Evolutionary conservation across 2,329 filamentous ascomycete species (phyloP).

Genomic region (Coniochaeta sp.): DNA sequence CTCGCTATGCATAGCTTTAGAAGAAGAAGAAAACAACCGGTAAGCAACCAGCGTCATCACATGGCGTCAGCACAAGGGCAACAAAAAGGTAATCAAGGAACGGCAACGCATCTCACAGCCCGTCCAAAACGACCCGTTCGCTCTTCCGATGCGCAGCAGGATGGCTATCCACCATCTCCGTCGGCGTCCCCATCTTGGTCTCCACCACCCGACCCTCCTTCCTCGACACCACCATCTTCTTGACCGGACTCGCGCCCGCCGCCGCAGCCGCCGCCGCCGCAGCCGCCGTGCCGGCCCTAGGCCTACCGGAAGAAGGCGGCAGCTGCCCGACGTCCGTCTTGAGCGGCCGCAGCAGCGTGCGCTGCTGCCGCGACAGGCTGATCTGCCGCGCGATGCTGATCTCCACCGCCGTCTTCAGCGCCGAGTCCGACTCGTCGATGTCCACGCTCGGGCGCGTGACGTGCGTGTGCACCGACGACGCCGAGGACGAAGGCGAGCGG

Average conservation of each 20-base stretch:
- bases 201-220: conserved; percentile 26
- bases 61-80: background rate
- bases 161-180: conserved; percentile 25
- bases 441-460: conserved; percentile 13
- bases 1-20: background rate
- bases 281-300: conserved; percentile 5
- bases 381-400: conserved; percentile 63
- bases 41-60: background rate
- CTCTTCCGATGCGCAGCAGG: conserved; percentile 39
- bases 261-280: too few species aligned
- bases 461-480: conserved; percentile 8
- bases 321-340: conserved; percentile 8
- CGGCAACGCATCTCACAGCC: conserved; percentile 19
- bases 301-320: conserved; percentile 1
- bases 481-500: conserved; percentile 10
- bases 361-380: conserved; percentile 55
- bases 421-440: conserved; percentile 31
- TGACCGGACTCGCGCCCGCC: conserved; percentile 8
- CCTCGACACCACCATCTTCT: conserved; percentile 11
- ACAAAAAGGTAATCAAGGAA: background rate
- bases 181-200: conserved; percentile 36
- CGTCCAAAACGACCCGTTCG: conserved; percentile 45
- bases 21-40: background rate
- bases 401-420: conserved; percentile 49
- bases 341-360: conserved; percentile 30